phyloP scores from a whole-genome alignment of 2,329 filamentous ascomycete genomes.

The Aspergillus quadrilineatus region DNA sequence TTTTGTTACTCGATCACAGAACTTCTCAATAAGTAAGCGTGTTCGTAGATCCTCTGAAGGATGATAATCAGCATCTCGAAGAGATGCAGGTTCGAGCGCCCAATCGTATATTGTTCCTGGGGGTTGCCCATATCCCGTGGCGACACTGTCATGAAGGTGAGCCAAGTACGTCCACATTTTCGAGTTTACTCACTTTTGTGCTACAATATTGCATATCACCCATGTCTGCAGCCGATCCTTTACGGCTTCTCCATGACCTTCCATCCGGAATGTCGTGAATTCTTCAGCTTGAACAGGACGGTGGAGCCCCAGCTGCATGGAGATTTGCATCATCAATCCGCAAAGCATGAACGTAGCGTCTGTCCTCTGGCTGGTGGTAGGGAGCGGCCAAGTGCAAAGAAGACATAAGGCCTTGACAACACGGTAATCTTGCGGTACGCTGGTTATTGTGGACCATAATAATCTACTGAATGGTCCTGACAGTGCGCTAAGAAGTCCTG shows the following conservation, averaged over 20 bases:
- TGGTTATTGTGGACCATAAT: conserved; percentile 59
- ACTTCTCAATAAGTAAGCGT: conserved; percentile 57
- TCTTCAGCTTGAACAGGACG: conserved; percentile 61
- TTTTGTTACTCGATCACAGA: conserved; percentile 58
- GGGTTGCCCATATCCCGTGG: conserved; percentile 64
- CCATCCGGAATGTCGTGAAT: conserved; percentile 49
- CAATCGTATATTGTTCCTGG: conserved; percentile 61
- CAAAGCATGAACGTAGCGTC: conserved; percentile 65
- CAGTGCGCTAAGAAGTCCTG: conserved; percentile 52
- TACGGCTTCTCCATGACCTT: conserved; percentile 60
- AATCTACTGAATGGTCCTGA: conserved; percentile 54
- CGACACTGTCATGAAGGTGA: conserved; percentile 47
- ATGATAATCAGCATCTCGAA: conserved; percentile 45
- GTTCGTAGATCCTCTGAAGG: conserved; percentile 52
- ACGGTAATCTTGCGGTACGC: conserved; percentile 61
- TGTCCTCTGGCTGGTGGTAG: conserved; percentile 59
- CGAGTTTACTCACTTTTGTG: conserved; percentile 55
- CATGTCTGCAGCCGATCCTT: conserved; percentile 64
- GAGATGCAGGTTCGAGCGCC: conserved; percentile 50
- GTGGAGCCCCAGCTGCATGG: conserved; percentile 63
- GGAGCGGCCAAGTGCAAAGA: conserved; percentile 63
- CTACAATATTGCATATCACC: conserved; percentile 66
- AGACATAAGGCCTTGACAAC: conserved; percentile 63
- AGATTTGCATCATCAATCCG: conserved; percentile 65
- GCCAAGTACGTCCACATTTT: background rate